Evolutionary conservation across 345 rosid species (phyloP).

Genomic region (Geranium brycei): DNA sequence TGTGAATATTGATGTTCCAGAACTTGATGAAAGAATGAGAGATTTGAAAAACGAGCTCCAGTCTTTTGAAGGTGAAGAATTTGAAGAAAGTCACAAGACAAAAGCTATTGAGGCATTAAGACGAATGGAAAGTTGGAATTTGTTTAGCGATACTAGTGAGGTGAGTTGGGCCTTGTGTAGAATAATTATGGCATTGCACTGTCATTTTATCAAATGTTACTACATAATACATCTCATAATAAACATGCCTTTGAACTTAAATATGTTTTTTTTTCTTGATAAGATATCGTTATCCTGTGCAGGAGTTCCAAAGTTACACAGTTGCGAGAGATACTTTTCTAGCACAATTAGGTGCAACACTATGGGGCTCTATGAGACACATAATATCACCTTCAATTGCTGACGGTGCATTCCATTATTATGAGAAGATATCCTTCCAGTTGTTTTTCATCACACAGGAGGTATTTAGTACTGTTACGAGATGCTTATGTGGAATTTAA

Average conservation of each 20-base stretch:
- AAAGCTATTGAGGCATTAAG: conserved; percentile 76
- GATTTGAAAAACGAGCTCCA: conserved; percentile 87
- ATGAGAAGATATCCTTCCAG: conserved; percentile 90
- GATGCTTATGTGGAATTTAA: conserved; percentile 11
- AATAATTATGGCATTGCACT: neutral
- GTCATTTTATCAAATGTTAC: neutral
- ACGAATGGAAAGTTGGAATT: conserved; percentile 95
- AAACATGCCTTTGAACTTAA: neutral
- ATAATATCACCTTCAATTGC: conserved; percentile 82
- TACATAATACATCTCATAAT: neutral
- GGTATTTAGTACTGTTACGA: conserved; percentile 31
- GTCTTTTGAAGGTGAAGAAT: conserved; percentile 76
- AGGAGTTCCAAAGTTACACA: conserved; percentile 87
- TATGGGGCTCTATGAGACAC: conserved; percentile 96
- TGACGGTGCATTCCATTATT: conserved; percentile 94
- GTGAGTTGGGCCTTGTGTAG: conserved; percentile 14
- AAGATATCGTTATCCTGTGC: conserved; percentile 16
- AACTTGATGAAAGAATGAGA: conserved; percentile 95
- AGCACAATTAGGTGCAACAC: conserved; percentile 84
- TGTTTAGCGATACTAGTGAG: conserved; percentile 73
- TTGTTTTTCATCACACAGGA: conserved; percentile 83
- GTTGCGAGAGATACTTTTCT: conserved; percentile 97
- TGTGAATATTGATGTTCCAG: conserved; percentile 20
- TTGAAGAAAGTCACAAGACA: conserved; percentile 66
- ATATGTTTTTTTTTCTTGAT: neutral